Evolutionary conservation across 2,329 filamentous ascomycete species (phyloP), one percentile per base, ranked within the genome.

Genomic region (Harringtonia aguacate): DNA sequence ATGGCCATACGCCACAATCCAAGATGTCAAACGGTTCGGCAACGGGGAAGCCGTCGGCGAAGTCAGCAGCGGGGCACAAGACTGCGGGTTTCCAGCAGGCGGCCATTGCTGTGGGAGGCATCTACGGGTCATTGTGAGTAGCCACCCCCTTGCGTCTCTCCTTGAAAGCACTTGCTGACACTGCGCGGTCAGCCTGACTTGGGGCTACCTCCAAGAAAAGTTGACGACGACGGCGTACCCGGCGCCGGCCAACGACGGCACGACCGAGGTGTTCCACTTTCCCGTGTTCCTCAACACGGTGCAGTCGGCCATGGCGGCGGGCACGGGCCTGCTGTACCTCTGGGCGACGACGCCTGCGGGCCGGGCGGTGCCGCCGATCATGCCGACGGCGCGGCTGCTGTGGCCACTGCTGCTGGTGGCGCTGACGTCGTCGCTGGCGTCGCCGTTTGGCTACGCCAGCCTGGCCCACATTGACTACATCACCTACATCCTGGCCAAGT

Each of bases 391-490:
- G 47, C 68, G 72, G 43, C 94, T 95, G 57, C 65, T 95, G 45
- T 65, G 75, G 33, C 88, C 90, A 7, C 74, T 98, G 37, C 63
- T 86, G 48, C 77, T 97, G 46, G 87, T 98, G 47, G 86, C 88
- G 53, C 65, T 95, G 45, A 95, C 88, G 5, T 84, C 80, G 55
- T 88, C 86, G 4, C 82, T 97, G 42, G 88, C 90, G 33, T 88
- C 84, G n/a, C 90, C 90, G 3, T 95, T 95, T 58, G 92, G 90
- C 54, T 97, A 97, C 65, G 89, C 92, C 40, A 84, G 81, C 47
- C 79, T 97, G 41, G 81, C 84, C 31, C 88, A 97, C 62, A 88
- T 97, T 64, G 92, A 97, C 75, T 97, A 97, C 66, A 86, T 97
- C 58, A 95, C 92, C 27, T 97, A 94, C 66, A 86, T 95, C 54